phyloP scores from a whole-genome alignment of 345 rosid genomes.

The Alliaria petiolata region DNA sequence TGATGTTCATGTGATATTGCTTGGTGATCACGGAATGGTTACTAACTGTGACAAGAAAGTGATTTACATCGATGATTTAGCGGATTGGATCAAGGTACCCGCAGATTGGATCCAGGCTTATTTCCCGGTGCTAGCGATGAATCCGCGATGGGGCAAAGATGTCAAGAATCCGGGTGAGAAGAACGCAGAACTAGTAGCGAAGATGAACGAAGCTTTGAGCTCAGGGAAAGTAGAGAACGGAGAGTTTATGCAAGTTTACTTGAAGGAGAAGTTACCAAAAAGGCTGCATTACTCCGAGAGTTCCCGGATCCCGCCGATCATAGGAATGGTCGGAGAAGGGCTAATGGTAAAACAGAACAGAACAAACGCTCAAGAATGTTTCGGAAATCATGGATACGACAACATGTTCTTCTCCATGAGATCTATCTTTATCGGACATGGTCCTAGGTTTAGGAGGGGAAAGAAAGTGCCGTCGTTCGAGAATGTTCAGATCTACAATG shows the following conservation, averaged over 20 bases:
- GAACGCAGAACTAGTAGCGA: slow-evolving; percentile 46
- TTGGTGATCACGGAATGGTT: slow-evolving; percentile 97
- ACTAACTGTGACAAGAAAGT: slow-evolving; percentile 72
- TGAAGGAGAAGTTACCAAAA: slow-evolving; percentile 71
- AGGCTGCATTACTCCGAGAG: slow-evolving; percentile 72
- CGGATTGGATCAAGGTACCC: slow-evolving; percentile 61
- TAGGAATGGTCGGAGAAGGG: slow-evolving; percentile 73
- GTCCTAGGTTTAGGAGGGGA: slow-evolving; percentile 69
- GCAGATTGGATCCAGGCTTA: slow-evolving; percentile 58
- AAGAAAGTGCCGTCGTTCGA: slow-evolving; percentile 85
- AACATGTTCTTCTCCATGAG: slow-evolving; percentile 87
- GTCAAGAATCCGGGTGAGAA: slow-evolving; percentile 13
- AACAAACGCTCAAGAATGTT: slow-evolving; percentile 57
- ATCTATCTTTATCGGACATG: slow-evolving; percentile 79
- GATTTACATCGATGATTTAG: slow-evolving; percentile 67
- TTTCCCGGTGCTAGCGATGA: slow-evolving; percentile 65
- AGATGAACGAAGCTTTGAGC: slow-evolving; percentile 68
- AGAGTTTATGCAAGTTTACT: slow-evolving; percentile 53
- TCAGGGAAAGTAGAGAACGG: slow-evolving; percentile 75
- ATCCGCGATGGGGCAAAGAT: slow-evolving; percentile 46
- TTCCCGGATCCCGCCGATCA: slow-evolving; percentile 68
- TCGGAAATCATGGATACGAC: slow-evolving; percentile 88
- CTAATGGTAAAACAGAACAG: slow-evolving; percentile 63
- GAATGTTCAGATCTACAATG: slow-evolving; percentile 79
- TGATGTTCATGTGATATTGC: slow-evolving; percentile 71